A percentile compares a stretch with the other conserved stretches of the same genome.
Conservation (phyloP, 306 rosid genomes). For the Begonia loranthoides region DNA sequence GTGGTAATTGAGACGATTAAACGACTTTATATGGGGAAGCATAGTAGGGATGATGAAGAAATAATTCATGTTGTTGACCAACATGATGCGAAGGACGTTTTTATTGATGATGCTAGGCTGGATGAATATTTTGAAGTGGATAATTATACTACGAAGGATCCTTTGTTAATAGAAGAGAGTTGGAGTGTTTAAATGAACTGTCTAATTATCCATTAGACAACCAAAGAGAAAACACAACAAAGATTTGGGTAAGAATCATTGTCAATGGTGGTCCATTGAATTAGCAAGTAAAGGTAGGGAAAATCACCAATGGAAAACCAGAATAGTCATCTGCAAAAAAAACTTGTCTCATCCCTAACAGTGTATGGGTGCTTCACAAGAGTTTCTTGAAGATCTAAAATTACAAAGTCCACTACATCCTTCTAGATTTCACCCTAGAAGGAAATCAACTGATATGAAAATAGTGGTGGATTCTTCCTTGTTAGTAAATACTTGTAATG, state of each 20-base stretch:
- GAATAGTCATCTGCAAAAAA: slow-evolving; percentile 32
- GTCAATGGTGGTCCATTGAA: slow-evolving; percentile 31
- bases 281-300: slow-evolving; percentile 49
- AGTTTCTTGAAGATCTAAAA: slow-evolving; percentile 36
- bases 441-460: slow-evolving; percentile 43
- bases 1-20: slow-evolving; percentile 97
- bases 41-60: slow-evolving; percentile 93
- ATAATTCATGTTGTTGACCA: slow-evolving; percentile 86
- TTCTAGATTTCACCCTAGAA: slow-evolving; percentile 34
- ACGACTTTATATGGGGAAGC: slow-evolving; percentile 92
- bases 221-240: slow-evolving; percentile 89
- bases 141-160: slow-evolving; percentile 76
- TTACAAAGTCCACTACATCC: slow-evolving; percentile 33
- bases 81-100: slow-evolving; percentile 93
- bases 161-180: slow-evolving; percentile 81
- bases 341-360: slow-evolving; percentile 33
- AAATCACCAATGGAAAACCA: slow-evolving; percentile 44
- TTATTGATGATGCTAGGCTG: slow-evolving; percentile 94
- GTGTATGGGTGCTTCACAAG: too few relatives aligned
- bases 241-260: slow-evolving; percentile 48
- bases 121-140: slow-evolving; percentile 97
- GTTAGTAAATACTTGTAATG: slow-evolving; percentile 38
- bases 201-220: slow-evolving; percentile 64
- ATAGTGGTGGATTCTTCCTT: slow-evolving; percentile 35
- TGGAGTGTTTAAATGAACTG: slow-evolving; percentile 63